Evolutionary conservation across 2,329 filamentous ascomycete genomes (phyloP), one percentile per base, ranked within the genome.

Genomic region (Coniochaeta ligniaria): DNA sequence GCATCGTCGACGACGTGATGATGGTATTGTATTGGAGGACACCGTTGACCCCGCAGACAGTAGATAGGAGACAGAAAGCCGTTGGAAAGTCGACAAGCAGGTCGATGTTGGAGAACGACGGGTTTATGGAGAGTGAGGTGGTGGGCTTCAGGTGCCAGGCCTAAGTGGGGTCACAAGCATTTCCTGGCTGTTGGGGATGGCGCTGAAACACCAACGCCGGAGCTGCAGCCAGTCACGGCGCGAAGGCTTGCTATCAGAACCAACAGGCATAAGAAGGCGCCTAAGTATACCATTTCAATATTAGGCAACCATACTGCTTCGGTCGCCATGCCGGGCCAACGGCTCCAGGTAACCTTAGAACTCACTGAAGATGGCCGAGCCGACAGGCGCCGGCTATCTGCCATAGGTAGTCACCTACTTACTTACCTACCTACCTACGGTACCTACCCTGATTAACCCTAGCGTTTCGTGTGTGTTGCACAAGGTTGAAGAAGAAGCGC

Each of bases 1-100:
- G 54, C 54, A 57, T 57, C 20, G 54, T 57, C 28, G 28, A 31
- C 22, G 54, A 57, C 54, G 54, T 33, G 54, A 57, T 57, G 54
- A 54, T 54, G 50, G 28, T 31, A 31, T 31, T 31, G 9, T 54
- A 54, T 54, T 17, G 50, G 50, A 54, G 50, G 50, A 31, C 28
- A 31, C 28, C 9, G 28, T 9, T 54, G 9, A 17, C 31, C 24
- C 50, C 6, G 31, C 50, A 54, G 8, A 54, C 50, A 54, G 50
- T 54, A 54, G 50, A 17, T 54, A 54, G 50, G 9, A 54, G 50
- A 54, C 50, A 54, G 50, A 17, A 57, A 33, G 20, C 24, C 41
- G 41, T 43, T 24, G 54, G 31, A 33, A 35, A 17, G 54, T 57
- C 24, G 54, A 57, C 31, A 22, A 9, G 31, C 28, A 57, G 54